Conservation (phyloP, 2,329 filamentous ascomycete genomes). For the Sarocladiaceae sp. region DNA sequence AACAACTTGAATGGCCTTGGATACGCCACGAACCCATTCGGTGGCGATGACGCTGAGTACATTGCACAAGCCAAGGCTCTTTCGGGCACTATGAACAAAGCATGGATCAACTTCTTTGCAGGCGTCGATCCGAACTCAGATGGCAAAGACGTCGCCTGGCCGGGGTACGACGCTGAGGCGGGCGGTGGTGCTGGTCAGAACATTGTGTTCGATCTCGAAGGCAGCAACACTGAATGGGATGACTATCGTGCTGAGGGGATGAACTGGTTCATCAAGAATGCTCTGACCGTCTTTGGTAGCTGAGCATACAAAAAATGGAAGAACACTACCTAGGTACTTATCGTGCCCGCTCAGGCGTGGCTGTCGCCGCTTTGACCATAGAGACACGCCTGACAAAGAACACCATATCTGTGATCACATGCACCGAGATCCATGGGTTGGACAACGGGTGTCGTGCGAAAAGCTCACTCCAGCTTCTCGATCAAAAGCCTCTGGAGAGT, state of each 20-base stretch:
- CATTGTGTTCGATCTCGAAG: conserved; percentile 19
- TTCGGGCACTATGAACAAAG: conserved; percentile 17
- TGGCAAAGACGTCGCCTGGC: conserved; percentile 16
- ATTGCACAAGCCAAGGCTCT: conserved; percentile 15
- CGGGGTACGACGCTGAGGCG: conserved; percentile 14
- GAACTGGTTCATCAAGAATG: conserved; percentile 19
- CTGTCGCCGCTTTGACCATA: too few relatives aligned
- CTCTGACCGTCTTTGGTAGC: conserved; percentile 16
- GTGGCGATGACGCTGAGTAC: conserved; percentile 16
- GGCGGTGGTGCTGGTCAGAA: conserved; percentile 19
- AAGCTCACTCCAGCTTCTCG: too few relatives aligned
- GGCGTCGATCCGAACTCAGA: conserved; percentile 15
- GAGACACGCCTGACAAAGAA: too few relatives aligned
- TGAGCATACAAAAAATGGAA: conserved; percentile 9
- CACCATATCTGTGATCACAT: too few relatives aligned
- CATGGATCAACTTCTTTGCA: conserved; percentile 22
- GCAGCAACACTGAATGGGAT: conserved; percentile 19
- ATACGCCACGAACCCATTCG: conserved; percentile 21
- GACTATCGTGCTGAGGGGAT: conserved; percentile 21
- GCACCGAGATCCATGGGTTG: too few relatives aligned
- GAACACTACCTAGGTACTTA: too few relatives aligned
- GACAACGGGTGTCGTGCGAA: too few relatives aligned
- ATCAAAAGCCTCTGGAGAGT: too few relatives aligned
- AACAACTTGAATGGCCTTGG: conserved; percentile 23
- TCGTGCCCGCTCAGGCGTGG: neutral